Conservation (phyloP, 306 rosid species). For the Malus asiatica region DNA sequence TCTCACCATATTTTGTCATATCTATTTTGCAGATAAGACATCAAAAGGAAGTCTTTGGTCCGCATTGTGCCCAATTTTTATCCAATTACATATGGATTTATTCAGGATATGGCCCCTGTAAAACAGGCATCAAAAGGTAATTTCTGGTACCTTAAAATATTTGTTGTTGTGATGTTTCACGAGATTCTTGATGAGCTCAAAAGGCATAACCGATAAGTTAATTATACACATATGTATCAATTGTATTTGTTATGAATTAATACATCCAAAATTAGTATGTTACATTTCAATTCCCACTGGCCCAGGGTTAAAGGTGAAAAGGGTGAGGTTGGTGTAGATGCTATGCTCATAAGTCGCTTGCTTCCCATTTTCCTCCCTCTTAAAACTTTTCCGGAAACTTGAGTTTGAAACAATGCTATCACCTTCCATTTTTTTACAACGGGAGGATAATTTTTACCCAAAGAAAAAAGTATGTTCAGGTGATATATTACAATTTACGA, state of each 20-base stretch:
- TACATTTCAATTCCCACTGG: neutral
- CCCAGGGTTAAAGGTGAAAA: neutral
- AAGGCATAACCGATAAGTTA: neutral
- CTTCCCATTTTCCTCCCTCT: neutral
- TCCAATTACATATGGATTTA: slow-evolving; percentile 64
- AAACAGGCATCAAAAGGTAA: slow-evolving; percentile 75
- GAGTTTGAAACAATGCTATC: neutral
- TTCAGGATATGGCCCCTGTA: slow-evolving; percentile 69
- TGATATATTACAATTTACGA: neutral
- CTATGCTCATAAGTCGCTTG: neutral
- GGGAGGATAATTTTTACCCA: no score
- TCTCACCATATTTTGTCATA: neutral
- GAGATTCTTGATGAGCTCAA: neutral
- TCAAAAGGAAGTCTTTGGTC: slow-evolving; percentile 59
- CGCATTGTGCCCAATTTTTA: slow-evolving; percentile 63
- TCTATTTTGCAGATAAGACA: slow-evolving; percentile 58
- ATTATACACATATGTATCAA: neutral
- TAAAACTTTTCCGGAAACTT: neutral
- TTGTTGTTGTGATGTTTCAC: neutral
- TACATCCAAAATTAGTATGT: neutral
- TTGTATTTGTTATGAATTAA: neutral
- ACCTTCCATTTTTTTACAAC: neutral
- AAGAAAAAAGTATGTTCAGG: no score
- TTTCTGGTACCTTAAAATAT: neutral
- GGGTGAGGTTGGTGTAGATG: neutral